phyloP scores from a whole-genome alignment of 2,329 filamentous ascomycete species.

The Juglanconis oblonga region DNA sequence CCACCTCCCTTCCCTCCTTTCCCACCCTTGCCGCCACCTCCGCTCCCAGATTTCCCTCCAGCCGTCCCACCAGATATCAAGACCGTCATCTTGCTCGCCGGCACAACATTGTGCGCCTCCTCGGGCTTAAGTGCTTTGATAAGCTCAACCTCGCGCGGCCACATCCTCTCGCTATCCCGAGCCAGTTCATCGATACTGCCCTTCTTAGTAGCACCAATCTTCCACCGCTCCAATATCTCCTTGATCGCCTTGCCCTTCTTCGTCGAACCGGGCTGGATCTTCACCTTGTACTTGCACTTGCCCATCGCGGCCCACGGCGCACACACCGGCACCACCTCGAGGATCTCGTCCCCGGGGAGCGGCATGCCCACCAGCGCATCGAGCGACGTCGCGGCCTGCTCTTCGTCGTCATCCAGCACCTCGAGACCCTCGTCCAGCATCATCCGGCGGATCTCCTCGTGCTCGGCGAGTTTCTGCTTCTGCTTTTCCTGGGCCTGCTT shows the following conservation, averaged over 20 bases:
- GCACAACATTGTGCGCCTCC: slow-evolving; percentile 77
- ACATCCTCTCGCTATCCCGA: slow-evolving; percentile 70
- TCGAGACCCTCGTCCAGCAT: slow-evolving; percentile 60
- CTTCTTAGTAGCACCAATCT: slow-evolving; percentile 58
- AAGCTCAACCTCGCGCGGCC: slow-evolving; percentile 82
- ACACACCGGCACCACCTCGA: slow-evolving; percentile 63
- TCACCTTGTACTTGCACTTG: slow-evolving; percentile 88
- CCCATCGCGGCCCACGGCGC: slow-evolving; percentile 62
- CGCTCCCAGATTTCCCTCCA: slow-evolving; percentile 39
- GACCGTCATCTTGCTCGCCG: slow-evolving; percentile 75
- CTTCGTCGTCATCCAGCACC: slow-evolving; percentile 57
- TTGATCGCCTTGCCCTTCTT: slow-evolving; percentile 96
- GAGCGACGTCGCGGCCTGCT: slow-evolving; percentile 52
- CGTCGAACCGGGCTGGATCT: slow-evolving; percentile 81
- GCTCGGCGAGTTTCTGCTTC: slow-evolving; percentile 71
- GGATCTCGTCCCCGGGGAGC: slow-evolving; percentile 76
- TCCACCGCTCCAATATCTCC: slow-evolving; percentile 84
- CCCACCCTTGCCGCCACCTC: slow-evolving; percentile 36
- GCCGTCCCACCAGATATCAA: slow-evolving; percentile 64
- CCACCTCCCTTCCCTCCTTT: slow-evolving; percentile 30
- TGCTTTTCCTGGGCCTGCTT: slow-evolving; percentile 76
- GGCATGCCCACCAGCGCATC: slow-evolving; percentile 77
- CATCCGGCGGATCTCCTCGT: slow-evolving; percentile 65
- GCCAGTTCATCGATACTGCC: slow-evolving; percentile 59
- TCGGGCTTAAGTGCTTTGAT: slow-evolving; percentile 77